Base-by-base conservation (phyloP, 331 rosid genomes). In the Quercus phellos region DNA sequence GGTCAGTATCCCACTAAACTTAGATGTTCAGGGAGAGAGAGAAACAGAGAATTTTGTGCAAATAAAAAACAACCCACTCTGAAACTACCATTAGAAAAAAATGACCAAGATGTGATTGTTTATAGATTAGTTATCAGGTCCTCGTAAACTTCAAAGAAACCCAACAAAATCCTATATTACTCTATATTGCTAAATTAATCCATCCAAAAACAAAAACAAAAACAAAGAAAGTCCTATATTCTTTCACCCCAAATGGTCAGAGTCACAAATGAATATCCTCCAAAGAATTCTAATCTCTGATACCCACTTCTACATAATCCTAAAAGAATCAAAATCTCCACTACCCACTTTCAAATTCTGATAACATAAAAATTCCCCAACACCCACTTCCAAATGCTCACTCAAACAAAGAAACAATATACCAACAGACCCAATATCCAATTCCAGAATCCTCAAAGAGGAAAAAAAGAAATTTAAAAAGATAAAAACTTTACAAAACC, bases 111-210 rank as follows among this genome's bases (percentile, higher is more conserved):
- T 35, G 74, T 53, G n/a, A 51, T 38, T 75, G 77, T 71, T 38
- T 2, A 69, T 29, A 73, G 64, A 83, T 74, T 77, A 68, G 82
- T 51, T 81, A 30, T 2, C 70, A 84, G 30, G 56, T 73, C 68
- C 58, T 83, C 87, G 88, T 78, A 73, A 88, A 87, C 55, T 74
- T 78, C 84, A 74, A 12, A 88, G 88, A 88, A 89, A 87, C 67
- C 79, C 74, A 87, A 84, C 54, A 74, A 75, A 79, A 32, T 59
- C 84, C 55, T 70, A 68, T 63, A 27, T 77, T 54, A 38, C 46
- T 8, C 17, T 3, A 3, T 46, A 46, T 12, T 46, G 16, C 12
- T 13, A 10, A 2, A 42, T 69, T 66, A 66, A 32, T 8, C 70
- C 1, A 66, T 32, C 50, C 67, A 16, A 79, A 79, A 21, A 35